Conservation (phyloP, 768 basidiomycete genomes). For the Lactarius trivialis region DNA sequence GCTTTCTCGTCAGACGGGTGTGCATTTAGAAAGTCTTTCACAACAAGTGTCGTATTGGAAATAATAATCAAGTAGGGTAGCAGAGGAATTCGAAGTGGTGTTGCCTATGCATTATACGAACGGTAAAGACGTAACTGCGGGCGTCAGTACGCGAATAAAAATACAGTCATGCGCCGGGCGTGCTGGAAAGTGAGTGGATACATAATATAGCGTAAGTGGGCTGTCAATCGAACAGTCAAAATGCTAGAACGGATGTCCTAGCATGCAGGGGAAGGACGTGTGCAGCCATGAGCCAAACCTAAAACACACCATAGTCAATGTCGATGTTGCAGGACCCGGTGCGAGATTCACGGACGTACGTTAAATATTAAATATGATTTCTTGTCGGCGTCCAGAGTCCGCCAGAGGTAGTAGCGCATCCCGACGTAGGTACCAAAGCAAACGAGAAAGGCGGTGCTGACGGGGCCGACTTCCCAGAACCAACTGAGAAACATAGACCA, state of each 20-base stretch:
- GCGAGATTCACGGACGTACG: constrained; percentile 21
- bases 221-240: constrained; percentile 17
- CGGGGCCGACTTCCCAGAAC: constrained; percentile 24
- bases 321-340: constrained; percentile 10
- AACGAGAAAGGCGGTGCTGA: constrained; percentile 17
- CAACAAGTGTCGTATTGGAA: constrained; percentile 13
- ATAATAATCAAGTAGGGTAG: constrained; percentile 5
- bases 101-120: constrained; percentile 20
- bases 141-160: constrained; percentile 19
- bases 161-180: constrained; percentile 18
- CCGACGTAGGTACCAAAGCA: constrained; percentile 23
- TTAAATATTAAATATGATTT: constrained; percentile 25
- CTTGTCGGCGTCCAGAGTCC: constrained; percentile 21
- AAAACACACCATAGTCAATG: constrained; percentile 11
- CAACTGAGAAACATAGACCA: constrained; percentile 24
- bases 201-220: constrained; percentile 18
- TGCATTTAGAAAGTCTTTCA: neutral
- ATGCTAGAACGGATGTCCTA: constrained; percentile 21
- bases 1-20: neutral
- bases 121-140: constrained; percentile 14
- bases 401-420: constrained; percentile 23
- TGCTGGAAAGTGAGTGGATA: constrained; percentile 13
- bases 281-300: constrained; percentile 23
- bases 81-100: constrained; percentile 14
- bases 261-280: constrained; percentile 21